Evolutionary conservation across 2,329 filamentous ascomycete genomes (phyloP).

Genomic region (Tricladium varicosporioides): DNA sequence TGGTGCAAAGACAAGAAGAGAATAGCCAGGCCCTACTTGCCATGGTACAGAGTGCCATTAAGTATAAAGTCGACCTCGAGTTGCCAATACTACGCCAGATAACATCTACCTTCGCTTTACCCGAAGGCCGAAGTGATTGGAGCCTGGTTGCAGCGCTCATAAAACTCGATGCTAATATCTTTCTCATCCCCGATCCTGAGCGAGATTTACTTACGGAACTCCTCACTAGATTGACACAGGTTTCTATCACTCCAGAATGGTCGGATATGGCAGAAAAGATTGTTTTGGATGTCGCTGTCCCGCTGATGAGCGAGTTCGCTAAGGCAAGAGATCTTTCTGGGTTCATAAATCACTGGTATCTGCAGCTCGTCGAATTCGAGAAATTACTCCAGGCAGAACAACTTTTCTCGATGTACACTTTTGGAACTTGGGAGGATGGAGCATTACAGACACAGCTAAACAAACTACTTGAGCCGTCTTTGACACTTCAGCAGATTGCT

Average conservation of each 20-base stretch:
- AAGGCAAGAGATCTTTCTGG: conserved; percentile 40
- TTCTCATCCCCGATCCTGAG: conserved; percentile 38
- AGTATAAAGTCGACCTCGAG: conserved; percentile 35
- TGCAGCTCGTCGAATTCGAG: conserved; percentile 29
- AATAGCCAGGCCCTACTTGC: conserved; percentile 27
- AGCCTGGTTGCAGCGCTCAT: conserved; percentile 42
- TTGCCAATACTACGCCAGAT: conserved; percentile 35
- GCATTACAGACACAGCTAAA: conserved; percentile 26
- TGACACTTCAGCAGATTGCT: conserved; percentile 38
- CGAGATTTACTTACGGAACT: conserved; percentile 31
- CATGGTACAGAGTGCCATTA: conserved; percentile 37
- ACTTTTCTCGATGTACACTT: conserved; percentile 1
- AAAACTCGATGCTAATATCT: conserved; percentile 44
- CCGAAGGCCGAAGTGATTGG: conserved; percentile 36
- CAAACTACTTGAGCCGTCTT: conserved; percentile 36
- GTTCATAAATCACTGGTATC: conserved; percentile 40
- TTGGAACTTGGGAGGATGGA: conserved; percentile 34
- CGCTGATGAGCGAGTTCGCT: conserved; percentile 41
- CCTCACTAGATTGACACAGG: conserved; percentile 33
- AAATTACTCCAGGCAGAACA: conserved; percentile 22
- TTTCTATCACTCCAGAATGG: conserved; percentile 23
- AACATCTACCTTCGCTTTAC: conserved; percentile 29
- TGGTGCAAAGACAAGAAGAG: conserved; percentile 11
- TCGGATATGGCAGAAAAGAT: conserved; percentile 27
- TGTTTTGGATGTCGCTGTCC: conserved; percentile 36